Conservation (phyloP, 345 rosid species). For the Streptanthus diversifolius region DNA sequence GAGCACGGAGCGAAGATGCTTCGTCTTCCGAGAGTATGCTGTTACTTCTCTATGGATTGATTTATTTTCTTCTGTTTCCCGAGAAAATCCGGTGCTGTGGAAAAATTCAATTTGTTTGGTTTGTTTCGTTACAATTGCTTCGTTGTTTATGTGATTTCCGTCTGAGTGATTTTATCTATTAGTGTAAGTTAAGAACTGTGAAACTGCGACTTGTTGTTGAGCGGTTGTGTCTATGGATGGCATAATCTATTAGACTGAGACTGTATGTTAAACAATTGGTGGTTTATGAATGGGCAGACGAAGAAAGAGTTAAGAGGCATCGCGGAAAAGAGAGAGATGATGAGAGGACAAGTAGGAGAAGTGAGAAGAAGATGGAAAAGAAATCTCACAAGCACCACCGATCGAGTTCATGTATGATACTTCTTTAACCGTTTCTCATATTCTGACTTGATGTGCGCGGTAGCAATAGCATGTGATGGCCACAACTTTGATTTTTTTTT, state of each 20-base stretch:
- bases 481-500: background rate
- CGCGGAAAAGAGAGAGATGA: conserved; percentile 45
- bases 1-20: conserved; percentile 37
- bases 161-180: background rate
- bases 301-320: conserved; percentile 51
- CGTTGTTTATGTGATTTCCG: no score
- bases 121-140: no score
- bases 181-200: background rate
- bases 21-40: conserved; percentile 43
- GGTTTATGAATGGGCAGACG: conserved; percentile 39
- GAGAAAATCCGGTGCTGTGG: conserved; percentile 6
- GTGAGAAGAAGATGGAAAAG: conserved; percentile 46
- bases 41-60: background rate
- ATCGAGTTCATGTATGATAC: conserved; percentile 48
- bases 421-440: background rate
- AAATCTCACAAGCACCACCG: conserved; percentile 60
- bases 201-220: background rate
- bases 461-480: background rate
- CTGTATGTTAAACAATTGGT: background rate
- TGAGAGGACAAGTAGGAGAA: conserved; percentile 44
- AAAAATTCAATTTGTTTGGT: background rate
- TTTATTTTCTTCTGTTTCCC: background rate
- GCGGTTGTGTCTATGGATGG: background rate
- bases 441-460: background rate
- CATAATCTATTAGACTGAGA: background rate